Evolutionary conservation across 257 asterid genomes (phyloP).

Genomic region (Nicotiana attenuata): DNA sequence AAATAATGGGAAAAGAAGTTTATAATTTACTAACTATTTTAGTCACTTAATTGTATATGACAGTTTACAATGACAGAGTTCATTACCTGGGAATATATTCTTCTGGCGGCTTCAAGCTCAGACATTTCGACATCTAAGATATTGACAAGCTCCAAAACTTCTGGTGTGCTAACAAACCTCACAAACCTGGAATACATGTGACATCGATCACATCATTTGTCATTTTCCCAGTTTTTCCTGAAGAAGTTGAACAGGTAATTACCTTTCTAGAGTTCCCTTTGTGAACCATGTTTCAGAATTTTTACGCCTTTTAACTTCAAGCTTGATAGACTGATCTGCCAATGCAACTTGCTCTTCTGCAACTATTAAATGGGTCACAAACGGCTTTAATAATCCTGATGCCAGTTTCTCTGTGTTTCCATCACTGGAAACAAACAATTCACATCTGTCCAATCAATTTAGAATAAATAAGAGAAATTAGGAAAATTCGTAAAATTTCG

Average conservation of each 20-base stretch:
- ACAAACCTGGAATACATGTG: conserved; percentile 50
- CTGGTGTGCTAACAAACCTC: conserved; percentile 72
- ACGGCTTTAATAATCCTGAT: conserved; percentile 63
- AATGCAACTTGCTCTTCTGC: conserved; percentile 57
- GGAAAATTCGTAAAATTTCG: neutral
- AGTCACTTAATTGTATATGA: conserved; percentile 13
- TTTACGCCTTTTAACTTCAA: conserved; percentile 42
- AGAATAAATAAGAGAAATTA: neutral
- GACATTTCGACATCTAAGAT: conserved; percentile 65
- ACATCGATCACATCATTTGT: neutral
- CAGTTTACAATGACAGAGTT: neutral
- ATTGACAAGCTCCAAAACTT: conserved; percentile 53
- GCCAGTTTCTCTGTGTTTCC: conserved; percentile 65
- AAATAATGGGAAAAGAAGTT: conserved; percentile 13
- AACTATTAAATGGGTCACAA: conserved; percentile 51
- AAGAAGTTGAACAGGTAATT: conserved; percentile 15
- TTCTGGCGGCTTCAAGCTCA: conserved; percentile 64
- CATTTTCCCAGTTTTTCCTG: neutral
- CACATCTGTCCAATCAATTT: conserved; percentile 44
- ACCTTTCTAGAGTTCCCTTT: conserved; percentile 75
- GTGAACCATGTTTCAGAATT: conserved; percentile 63
- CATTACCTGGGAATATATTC: conserved; percentile 58
- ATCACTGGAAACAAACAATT: conserved; percentile 52
- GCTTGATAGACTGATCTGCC: conserved; percentile 50
- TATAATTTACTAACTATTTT: neutral